Base-by-base conservation (phyloP, 495 filamentous ascomycete genomes). In the Xylaria telfairii region DNA sequence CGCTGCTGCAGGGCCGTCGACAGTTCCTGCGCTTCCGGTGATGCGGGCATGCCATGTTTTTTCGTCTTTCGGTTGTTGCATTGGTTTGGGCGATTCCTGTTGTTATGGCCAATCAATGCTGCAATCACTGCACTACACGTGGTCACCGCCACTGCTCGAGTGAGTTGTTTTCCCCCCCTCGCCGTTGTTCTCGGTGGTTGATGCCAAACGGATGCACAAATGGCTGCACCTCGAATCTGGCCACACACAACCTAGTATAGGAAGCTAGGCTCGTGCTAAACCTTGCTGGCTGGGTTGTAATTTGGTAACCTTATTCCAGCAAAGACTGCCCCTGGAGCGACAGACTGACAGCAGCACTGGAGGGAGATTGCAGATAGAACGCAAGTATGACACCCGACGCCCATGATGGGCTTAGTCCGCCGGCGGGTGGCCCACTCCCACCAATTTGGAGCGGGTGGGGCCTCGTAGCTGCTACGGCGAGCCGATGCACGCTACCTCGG, bases 51-150 rank as follows among this genome's bases (percentile, higher is more conserved):
- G 47, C 10, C 32, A 66, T 63, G 32, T 54, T n/a, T n/a, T n/a
- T n/a, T n/a, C 30, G 6, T 57, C 32, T 37, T 59, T n/a, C 32
- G 32, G 21, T 19, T 17, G 42, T 30, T 54, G 17, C 34, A 62
- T 49, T 34, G 42, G 60, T 3, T 57, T 53, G 46, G 56, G 44
- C 10, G 21, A 9, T 57, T 56, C n/a, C 17, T 47, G 68, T 56
- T 65, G 61, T 69, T 30, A 28, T 32, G 30, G 61, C 60, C 65
- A 54, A 56, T 57, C 68, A 49, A 49, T 65, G 60, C 68, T 57
- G 68, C 68, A 70, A 65, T 70, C 68, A 70, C 12, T 32, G 46
- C 61, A 51, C 49, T 70, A 65, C 68, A 70, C 68, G 68, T 70
- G 68, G 68, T 65, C 59, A 49, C 17, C 39, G 68, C 51, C 49